Evolutionary conservation across 2,329 filamentous ascomycete species (phyloP).

Genomic region (Xylariales sp.): DNA sequence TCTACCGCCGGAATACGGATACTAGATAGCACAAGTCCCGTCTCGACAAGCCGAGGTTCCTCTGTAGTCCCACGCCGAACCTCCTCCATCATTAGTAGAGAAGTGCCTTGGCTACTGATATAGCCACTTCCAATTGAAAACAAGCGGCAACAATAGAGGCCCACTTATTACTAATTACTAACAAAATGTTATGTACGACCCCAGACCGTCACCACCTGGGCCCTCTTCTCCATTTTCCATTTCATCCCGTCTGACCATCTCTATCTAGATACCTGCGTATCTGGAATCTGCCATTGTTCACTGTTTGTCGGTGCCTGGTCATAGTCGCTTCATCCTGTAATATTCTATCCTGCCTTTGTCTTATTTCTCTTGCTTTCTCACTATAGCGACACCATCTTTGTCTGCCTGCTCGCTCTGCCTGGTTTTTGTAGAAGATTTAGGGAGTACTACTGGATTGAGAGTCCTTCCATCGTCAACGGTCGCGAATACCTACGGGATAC

Average conservation of each 20-base stretch:
- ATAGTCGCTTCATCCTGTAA: constrained; percentile 20
- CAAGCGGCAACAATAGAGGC: constrained; percentile 10
- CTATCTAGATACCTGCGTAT: background rate
- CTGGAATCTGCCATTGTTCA: constrained; percentile 1
- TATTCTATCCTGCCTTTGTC: background rate
- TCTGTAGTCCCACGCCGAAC: constrained; percentile 4
- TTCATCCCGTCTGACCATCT: constrained; percentile 4
- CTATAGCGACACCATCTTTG: background rate
- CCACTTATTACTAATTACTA: constrained; percentile 3
- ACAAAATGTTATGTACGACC: background rate
- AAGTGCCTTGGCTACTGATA: background rate
- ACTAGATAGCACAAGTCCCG: background rate
- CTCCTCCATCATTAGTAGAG: background rate
- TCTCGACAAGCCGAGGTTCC: constrained; percentile 30
- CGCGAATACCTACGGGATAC: constrained; percentile 4
- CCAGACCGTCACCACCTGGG: constrained; percentile 11
- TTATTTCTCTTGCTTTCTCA: too few species aligned
- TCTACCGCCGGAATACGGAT: too few species aligned
- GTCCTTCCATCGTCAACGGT: constrained; percentile 10
- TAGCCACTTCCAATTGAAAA: constrained; percentile 8
- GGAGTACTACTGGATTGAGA: background rate
- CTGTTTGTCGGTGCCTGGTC: background rate
- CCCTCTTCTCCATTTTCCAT: background rate
- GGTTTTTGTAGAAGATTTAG: background rate
- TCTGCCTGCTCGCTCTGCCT: background rate